phyloP scores from a whole-genome alignment of 2,329 filamentous ascomycete species.

The Pseudocercospora crystallina region DNA sequence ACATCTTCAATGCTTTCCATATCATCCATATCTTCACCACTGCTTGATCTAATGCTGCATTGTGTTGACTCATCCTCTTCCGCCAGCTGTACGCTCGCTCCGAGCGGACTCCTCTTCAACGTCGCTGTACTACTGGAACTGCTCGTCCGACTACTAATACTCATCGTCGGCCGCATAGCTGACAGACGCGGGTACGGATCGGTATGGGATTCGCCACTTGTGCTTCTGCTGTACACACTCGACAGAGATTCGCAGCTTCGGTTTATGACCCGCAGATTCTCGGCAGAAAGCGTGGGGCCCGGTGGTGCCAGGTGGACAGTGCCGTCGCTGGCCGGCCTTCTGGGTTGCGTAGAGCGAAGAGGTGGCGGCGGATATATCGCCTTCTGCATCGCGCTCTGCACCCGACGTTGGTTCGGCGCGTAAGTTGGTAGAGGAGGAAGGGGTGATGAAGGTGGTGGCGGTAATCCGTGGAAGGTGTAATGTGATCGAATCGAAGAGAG shows the following conservation, averaged over 20 bases:
- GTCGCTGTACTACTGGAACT: conserved; percentile 22
- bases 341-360: conserved; percentile 1
- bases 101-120: conserved; percentile 18
- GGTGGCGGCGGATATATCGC: conserved; percentile 16
- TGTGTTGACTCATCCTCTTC: conserved; percentile 1
- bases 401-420: conserved; percentile 22
- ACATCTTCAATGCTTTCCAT: too few relatives aligned
- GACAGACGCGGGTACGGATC: background rate
- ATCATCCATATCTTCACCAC: too few relatives aligned
- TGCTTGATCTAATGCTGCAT: too few relatives aligned
- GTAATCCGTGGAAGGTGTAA: conserved; percentile 14
- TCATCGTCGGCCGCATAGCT: background rate
- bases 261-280: conserved; percentile 13
- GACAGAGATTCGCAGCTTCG: conserved; percentile 25
- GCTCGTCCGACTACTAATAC: conserved; percentile 10
- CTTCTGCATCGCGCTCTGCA: conserved; percentile 14
- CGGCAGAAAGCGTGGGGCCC: conserved; percentile 12
- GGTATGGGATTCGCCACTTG: conserved; percentile 24
- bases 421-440: conserved; percentile 30
- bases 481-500: conserved; percentile 25
- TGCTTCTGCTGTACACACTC: conserved; percentile 33
- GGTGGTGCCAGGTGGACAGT: conserved; percentile 18
- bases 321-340: conserved; percentile 8
- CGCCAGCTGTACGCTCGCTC: conserved; percentile 13
- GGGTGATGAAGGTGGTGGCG: conserved; percentile 22